A percentile compares a stretch with the other conserved stretches of the same genome.
Evolutionary conservation across 306 rosid species (phyloP).

Genomic region (Malus domestica): DNA sequence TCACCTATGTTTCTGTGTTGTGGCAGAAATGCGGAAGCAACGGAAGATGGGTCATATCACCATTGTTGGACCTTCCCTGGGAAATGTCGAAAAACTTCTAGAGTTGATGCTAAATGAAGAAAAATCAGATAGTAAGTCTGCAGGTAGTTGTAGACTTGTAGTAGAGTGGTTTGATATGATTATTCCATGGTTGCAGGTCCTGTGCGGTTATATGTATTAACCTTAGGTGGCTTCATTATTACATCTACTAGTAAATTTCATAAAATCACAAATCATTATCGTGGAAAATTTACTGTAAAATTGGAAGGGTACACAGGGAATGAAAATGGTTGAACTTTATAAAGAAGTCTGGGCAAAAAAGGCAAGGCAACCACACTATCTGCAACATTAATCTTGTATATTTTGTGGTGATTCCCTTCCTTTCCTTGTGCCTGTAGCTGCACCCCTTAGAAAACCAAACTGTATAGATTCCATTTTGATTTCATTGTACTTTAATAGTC

Average conservation of each 20-base stretch:
- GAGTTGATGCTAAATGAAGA: constrained; percentile 34
- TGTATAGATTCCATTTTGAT: constrained; percentile 1
- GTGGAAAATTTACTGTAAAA: neutral
- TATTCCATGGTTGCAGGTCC: neutral
- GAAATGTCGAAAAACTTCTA: constrained; percentile 46
- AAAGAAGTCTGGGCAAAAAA: neutral
- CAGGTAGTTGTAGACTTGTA: constrained; percentile 26
- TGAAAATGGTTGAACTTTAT: neutral
- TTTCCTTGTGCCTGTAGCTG: neutral
- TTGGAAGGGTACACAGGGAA: neutral
- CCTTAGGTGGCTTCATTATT: neutral
- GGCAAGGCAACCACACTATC: neutral
- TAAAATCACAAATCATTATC: neutral
- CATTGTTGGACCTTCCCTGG: constrained; percentile 60
- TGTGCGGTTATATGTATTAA: neutral
- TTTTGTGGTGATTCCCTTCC: neutral
- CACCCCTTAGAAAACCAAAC: neutral
- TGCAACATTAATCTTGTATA: neutral
- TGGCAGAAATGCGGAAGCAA: constrained; percentile 81
- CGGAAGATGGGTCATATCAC: constrained; percentile 95
- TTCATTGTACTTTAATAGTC: neutral
- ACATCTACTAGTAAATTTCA: neutral
- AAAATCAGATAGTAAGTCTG: constrained; percentile 29
- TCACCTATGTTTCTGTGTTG: constrained; percentile 1
- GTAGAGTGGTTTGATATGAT: neutral